These are phyloP conservation scores for Amanita pseudoporphyria DNA, from an alignment of 768 basidiomycete species.

Conservation along the genomic window DNA sequence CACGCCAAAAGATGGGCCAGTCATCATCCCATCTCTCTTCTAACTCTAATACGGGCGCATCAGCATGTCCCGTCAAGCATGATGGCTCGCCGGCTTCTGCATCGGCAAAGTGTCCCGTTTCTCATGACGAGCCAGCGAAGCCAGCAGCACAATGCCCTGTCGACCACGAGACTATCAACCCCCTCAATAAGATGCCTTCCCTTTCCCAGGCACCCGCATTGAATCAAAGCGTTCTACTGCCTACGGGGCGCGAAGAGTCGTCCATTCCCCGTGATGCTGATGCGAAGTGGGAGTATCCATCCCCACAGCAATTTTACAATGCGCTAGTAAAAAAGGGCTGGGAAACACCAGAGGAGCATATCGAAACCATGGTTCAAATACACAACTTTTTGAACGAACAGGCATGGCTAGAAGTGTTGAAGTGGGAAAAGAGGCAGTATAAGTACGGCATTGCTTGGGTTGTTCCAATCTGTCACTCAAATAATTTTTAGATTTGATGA, in stretches of 20 bases:
- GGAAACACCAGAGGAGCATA: conserved; percentile 94
- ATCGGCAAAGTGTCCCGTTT: conserved; percentile 33
- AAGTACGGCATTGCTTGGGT: conserved; percentile 34
- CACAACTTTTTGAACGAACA: conserved; percentile 97
- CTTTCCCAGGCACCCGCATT: conserved; percentile 61
- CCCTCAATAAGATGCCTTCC: conserved; percentile 83
- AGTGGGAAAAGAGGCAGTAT: conserved; percentile 75
- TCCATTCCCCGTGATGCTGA: conserved; percentile 70
- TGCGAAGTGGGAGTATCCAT: conserved; percentile 87
- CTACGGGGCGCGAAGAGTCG: conserved; percentile 67
- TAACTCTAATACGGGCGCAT: conserved; percentile 14
- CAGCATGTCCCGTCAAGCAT: conserved; percentile 31
- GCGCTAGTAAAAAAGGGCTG: conserved; percentile 93
- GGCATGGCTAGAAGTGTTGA: conserved; percentile 91
- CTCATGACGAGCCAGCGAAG: conserved; percentile 25
- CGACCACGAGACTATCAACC: conserved; percentile 50
- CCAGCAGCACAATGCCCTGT: conserved; percentile 55
- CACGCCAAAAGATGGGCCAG: conserved; percentile 3
- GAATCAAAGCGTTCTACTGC: conserved; percentile 48
- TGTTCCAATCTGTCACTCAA: not conserved
- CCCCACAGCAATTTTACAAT: conserved; percentile 97
- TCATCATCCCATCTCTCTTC: conserved; percentile 19
- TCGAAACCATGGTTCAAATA: conserved; percentile 96
- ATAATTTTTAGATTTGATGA: conserved; percentile 42
- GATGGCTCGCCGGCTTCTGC: conserved; percentile 12